Base-by-base conservation (phyloP, 108 stramenopile species). In the Poteriospumella lacustris region DNA sequence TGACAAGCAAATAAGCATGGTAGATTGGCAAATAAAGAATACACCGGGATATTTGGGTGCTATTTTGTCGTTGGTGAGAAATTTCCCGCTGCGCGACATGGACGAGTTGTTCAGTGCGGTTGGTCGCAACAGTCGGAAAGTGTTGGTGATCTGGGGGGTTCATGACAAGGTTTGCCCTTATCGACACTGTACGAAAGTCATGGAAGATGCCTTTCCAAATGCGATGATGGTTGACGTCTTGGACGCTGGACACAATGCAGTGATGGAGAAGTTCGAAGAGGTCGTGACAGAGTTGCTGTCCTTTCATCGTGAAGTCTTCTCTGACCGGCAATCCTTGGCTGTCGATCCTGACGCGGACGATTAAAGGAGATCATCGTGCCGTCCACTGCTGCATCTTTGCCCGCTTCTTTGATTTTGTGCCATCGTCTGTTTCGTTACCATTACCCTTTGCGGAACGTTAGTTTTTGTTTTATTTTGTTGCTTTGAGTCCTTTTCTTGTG, bases 31-130 rank as follows among this genome's bases (percentile, higher is more conserved):
- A 67, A 38, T 67, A 9, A 67, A 33, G 15, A 31, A 12, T 33
- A 67, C 64, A 67, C 64, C 64, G 31, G 64, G 64, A 15, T 67
- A 67, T 67, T 19, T 67, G 12, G 64, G 64, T 67, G 64, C 64
- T 67, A 67, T 67, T 15, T 41, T 67, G 19, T 67, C 64, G 31
- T 15, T 19, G 31, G 9, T 40, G 9, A 12, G 64, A 31, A 15
- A 33, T 41, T 67, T 67, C 31, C 64, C 64, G 19, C 31, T 67
- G 31, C 9, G 39, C 9, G 19, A 41, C 15, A 67, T 67, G 64
- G 64, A 41, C 19, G 64, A 67, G 15, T 41, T 67, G 19, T 67
- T 31, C 31, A 19, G 19, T 15, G 64, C 40, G 31, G 64, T 41
- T 31, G 64, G 64, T 9, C 12, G 31, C 9, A 12, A 41, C 15